phyloP scores from a whole-genome alignment of 176 grass and related monocot genomes.

The Themeda triandra region DNA sequence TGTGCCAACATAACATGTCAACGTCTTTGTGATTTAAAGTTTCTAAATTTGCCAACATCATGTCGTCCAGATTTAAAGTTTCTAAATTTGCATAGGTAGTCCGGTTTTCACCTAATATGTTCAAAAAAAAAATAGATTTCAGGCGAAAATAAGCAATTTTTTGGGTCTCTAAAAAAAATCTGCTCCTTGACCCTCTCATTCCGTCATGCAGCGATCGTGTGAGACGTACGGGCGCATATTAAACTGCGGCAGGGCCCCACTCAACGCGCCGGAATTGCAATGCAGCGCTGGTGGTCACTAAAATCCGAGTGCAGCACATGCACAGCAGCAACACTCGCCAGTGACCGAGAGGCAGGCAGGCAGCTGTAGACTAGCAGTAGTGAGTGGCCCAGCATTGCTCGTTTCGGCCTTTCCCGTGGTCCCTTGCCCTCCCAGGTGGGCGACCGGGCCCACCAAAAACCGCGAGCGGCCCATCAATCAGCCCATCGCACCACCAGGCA shows the following conservation, averaged over 20 bases:
- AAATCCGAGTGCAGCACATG: not conserved
- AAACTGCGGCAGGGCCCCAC: not conserved
- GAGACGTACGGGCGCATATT: conserved; percentile 18
- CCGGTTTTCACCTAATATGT: too few relatives aligned
- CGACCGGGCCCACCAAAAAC: not conserved
- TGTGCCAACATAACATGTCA: too few relatives aligned
- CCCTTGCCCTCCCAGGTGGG: not conserved
- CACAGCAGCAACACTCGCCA: too few relatives aligned
- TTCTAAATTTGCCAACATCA: too few relatives aligned
- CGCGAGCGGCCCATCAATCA: not conserved
- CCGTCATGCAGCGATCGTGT: not conserved
- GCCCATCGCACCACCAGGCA: not conserved
- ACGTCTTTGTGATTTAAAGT: too few relatives aligned
- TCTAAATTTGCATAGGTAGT: too few relatives aligned
- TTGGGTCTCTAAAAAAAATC: too few relatives aligned
- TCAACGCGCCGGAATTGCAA: conserved; percentile 20
- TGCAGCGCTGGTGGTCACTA: conserved; percentile 40
- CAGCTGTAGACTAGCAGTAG: not conserved
- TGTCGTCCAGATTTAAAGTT: too few relatives aligned
- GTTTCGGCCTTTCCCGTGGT: not conserved
- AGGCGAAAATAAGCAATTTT: too few relatives aligned
- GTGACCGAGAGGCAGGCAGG: too few relatives aligned
- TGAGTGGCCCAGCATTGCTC: not conserved
- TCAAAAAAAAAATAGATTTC: too few relatives aligned
- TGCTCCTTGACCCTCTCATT: not conserved